Evolutionary conservation across 441 rosid species (phyloP), one percentile per base, ranked within the genome.

Genomic region (Adansonia madagascariensis): DNA sequence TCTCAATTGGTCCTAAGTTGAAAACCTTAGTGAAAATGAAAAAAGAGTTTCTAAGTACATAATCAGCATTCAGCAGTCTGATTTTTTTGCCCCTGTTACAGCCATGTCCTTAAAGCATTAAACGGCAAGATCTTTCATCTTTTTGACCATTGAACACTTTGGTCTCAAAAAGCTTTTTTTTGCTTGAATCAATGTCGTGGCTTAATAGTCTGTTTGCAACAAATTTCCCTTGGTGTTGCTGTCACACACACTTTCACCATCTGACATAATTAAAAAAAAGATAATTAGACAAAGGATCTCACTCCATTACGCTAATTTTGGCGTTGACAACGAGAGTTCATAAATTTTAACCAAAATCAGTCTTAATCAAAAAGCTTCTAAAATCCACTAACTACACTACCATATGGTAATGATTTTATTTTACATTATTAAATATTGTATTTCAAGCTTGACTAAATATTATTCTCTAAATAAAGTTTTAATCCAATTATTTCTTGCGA

Each of bases 351-450:
- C 12, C 15, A 46, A 44, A 56, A 47, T 14, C 27, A 39, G 74
- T 53, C 74, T 9, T 9, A 39, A 65, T 55, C 35, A 5, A 82
- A 66, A 77, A 70, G 68, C 35, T 78, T 82, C 47, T 35, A 17
- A 76, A 44, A 46, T 12, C 75, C 73, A 77, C 83, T 78, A 17
- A 75, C 80, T 77, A 5, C 84, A 80, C 75, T 65, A 52, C 44
- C 67, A 31, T 31, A 27, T 60, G 4, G 24, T 39, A 41, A 41
- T 17, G 43, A 41, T 8, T 39, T 31, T 39, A 64, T 57, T 11
- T 49, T 56, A 66, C 14, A 46, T 57, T 53, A 27, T 17, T 0
- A 41, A 50, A 78, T 12, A 78, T 59, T 44, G 24, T 44, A 65
- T 24, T 49, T 12, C 57, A 74, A 53, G 65, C 27, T 7, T 55